Percentiles rank a stretch among this genome's conserved stretches.
These are phyloP conservation scores for Pythium brachiatum DNA, from an alignment of 352 stramenopile species.

Conservation along the genomic window DNA sequence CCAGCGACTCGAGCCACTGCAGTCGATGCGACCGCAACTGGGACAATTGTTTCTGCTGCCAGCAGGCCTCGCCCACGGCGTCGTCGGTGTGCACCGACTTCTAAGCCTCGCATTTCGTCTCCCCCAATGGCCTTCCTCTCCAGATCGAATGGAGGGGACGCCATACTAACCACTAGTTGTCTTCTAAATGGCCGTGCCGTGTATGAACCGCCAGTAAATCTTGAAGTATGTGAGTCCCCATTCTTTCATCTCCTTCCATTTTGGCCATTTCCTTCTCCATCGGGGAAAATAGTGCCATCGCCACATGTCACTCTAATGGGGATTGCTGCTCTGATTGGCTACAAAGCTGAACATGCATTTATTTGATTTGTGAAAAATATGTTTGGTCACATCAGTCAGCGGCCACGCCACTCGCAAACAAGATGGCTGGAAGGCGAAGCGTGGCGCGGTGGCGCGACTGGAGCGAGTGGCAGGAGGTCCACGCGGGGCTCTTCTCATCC, in stretches of 20 bases:
- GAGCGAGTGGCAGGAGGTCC: conserved; percentile 72
- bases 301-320: not conserved
- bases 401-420: not conserved
- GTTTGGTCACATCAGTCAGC: not conserved
- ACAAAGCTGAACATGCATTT: not conserved
- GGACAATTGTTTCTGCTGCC: conserved; percentile 75
- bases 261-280: not conserved
- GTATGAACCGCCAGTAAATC: not conserved
- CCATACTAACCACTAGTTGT: not conserved
- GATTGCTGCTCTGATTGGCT: conserved; percentile 10
- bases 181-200: conserved; percentile 2
- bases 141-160: conserved; percentile 20
- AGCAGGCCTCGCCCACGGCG: conserved; percentile 63
- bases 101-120: conserved; percentile 22
- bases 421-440: conserved; percentile 52
- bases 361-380: not conserved
- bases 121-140: not conserved
- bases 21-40: conserved; percentile 66
- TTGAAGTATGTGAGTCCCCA: not conserved
- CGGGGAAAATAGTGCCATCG: not conserved
- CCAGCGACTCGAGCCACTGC: conserved; percentile 62
- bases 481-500: conserved; percentile 53
- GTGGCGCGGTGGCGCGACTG: conserved; percentile 65
- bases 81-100: conserved; percentile 64
- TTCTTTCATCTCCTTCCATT: not conserved